These are phyloP conservation scores for Solanum virginianum DNA, from an alignment of 257 asterid genomes.

Conservation along the genomic window DNA sequence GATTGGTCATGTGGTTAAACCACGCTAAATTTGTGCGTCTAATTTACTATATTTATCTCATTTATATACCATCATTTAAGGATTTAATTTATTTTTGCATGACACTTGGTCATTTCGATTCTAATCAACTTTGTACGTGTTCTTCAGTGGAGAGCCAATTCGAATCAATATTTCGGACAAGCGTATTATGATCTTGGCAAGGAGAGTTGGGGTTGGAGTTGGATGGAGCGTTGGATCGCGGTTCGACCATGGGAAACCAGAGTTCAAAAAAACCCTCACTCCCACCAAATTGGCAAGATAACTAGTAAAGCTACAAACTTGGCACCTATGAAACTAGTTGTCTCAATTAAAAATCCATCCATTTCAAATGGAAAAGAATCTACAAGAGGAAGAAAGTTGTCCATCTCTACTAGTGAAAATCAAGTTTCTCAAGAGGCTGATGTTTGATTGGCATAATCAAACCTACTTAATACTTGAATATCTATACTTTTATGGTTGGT, in stretches of 20 bases:
- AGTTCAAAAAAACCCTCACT: constrained; percentile 28
- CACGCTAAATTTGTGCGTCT: neutral
- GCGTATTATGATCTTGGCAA: constrained; percentile 64
- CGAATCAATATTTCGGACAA: constrained; percentile 49
- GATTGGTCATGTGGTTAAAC: neutral
- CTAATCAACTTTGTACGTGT: neutral
- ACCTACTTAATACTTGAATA: neutral
- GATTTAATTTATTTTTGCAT: neutral
- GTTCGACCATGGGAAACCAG: constrained; percentile 71
- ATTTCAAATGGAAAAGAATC: constrained; percentile 12
- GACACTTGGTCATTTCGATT: neutral
- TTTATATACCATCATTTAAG: neutral
- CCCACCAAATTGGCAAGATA: constrained; percentile 9
- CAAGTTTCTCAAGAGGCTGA: constrained; percentile 2
- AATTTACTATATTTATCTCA: neutral
- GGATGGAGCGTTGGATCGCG: constrained; percentile 72
- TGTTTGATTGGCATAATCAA: neutral
- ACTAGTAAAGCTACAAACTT: constrained; percentile 6
- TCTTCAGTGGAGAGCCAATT: constrained; percentile 60
- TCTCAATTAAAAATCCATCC: neutral
- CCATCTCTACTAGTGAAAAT: neutral
- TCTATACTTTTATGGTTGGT: neutral
- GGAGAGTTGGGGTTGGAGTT: constrained; percentile 86
- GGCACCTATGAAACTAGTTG: constrained; percentile 1
- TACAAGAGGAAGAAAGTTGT: constrained; percentile 10